Evolutionary conservation across 768 basidiomycete genomes (phyloP).

Genomic region (Mycena rosella): DNA sequence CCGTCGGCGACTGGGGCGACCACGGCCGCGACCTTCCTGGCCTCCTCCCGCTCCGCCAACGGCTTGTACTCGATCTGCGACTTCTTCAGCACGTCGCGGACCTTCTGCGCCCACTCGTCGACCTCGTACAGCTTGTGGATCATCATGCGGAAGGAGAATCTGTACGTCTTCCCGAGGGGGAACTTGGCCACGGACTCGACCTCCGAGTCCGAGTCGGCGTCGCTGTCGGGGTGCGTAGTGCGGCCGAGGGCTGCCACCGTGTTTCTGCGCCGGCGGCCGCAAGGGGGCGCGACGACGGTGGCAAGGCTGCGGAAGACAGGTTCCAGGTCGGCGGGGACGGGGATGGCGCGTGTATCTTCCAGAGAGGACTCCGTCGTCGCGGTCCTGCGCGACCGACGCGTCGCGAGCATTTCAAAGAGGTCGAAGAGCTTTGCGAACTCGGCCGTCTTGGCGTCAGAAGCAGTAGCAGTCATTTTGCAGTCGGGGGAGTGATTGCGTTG

Average conservation of each 20-base stretch:
- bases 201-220: conserved; percentile 34
- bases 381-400: conserved; percentile 52
- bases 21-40: conserved; percentile 35
- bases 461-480: conserved; percentile 2
- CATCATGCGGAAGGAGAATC: conserved; percentile 78
- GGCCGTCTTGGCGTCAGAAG: conserved; percentile 51
- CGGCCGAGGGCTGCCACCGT: conserved; percentile 36
- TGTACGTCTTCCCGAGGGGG: conserved; percentile 59
- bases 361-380: conserved; percentile 40
- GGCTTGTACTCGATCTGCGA: conserved; percentile 71
- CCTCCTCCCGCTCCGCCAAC: conserved; percentile 54
- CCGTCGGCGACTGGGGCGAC: conserved; percentile 31
- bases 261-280: conserved; percentile 43
- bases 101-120: conserved; percentile 70
- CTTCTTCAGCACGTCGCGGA: conserved; percentile 63
- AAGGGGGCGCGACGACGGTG: conserved; percentile 30
- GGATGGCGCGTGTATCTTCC: conserved; percentile 48
- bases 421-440: conserved; percentile 69
- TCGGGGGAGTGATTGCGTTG: background rate
- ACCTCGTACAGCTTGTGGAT: conserved; percentile 73
- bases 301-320: conserved; percentile 46
- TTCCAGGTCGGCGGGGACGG: conserved; percentile 47
- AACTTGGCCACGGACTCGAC: conserved; percentile 54
- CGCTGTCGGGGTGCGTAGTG: conserved; percentile 26
- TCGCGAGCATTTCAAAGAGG: conserved; percentile 66